Percentiles rank a stretch among this genome's conserved stretches.
phyloP scores from a whole-genome alignment of 805 yeast species.

The Metschnikowia cerradonensis region DNA sequence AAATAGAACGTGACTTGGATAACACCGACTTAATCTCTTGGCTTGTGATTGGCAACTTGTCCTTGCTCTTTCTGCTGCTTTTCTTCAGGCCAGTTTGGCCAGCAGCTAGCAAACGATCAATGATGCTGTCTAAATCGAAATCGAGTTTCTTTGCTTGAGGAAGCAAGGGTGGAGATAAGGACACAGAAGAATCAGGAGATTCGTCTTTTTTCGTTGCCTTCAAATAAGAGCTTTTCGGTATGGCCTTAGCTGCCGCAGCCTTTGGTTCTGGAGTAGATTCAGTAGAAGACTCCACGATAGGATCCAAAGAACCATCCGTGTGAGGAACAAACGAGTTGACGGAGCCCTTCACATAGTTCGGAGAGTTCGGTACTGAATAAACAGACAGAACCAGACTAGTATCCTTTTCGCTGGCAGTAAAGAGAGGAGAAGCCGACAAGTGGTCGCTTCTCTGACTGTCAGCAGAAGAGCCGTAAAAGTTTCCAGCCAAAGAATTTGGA shows the following conservation, averaged over 20 bases:
- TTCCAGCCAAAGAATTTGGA: not conserved
- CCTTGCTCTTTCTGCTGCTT: slow-evolving; percentile 27
- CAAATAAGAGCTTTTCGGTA: slow-evolving; percentile 7
- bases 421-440: slow-evolving; percentile 31
- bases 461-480: slow-evolving; percentile 32
- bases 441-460: slow-evolving; percentile 40
- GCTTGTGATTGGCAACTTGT: slow-evolving; percentile 47
- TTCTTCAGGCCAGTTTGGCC: slow-evolving; percentile 31
- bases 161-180: slow-evolving; percentile 23
- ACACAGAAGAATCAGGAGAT: slow-evolving; percentile 13
- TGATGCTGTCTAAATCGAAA: slow-evolving; percentile 59
- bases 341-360: slow-evolving; percentile 6
- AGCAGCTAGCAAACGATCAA: slow-evolving; percentile 53
- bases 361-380: slow-evolving; percentile 20
- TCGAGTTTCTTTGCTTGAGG: slow-evolving; percentile 21
- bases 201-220: not conserved
- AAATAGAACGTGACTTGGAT: slow-evolving; percentile 54
- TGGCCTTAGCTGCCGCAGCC: slow-evolving; percentile 3
- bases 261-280: slow-evolving; percentile 18
- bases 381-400: slow-evolving; percentile 38
- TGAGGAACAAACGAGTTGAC: slow-evolving; percentile 5
- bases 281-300: slow-evolving; percentile 21
- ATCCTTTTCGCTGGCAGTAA: slow-evolving; percentile 31
- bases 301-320: slow-evolving; percentile 17
- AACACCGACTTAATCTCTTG: slow-evolving; percentile 57